Base-by-base conservation (phyloP, 2,329 filamentous ascomycete species). In the Pseudogymnoascus sp. region DNA sequence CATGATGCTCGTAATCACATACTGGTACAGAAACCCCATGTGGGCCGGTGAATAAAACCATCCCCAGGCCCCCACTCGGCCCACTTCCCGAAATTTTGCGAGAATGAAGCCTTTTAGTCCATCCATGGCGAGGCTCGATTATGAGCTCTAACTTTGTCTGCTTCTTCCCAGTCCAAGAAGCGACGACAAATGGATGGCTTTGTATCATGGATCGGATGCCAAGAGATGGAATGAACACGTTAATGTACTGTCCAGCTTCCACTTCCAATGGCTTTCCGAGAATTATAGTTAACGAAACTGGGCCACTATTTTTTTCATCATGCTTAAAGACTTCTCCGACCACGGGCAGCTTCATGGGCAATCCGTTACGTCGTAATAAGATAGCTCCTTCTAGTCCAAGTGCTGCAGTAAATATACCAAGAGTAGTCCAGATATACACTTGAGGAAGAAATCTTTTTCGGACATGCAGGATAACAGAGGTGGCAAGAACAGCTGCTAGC, bases 131-230 rank as follows among this genome's bases (percentile, higher is more conserved):
- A 66, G 64, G 66, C 59, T 23, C 53, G 42, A 62, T 10, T 12
- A 60, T 4, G 59, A 65, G 67, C 37, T 76, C 68, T 23, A 77
- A 53, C 21, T 63, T 62, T 34, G 28, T 62, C 14, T 68, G 53
- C 14, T 38, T 31, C 50, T 66, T 61, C 8, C 66, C 61, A 36
- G 64, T 63, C 69, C 65, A 73, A 59, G 61, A 73, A 36, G 64
- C 68, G 38, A 74, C 68, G 14, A 69, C 69, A 63, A 73, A 74
- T 18, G 66, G 68, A 67, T 74, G 67, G 31, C 64, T 68, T 64
- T 73, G 64, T 36, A 73, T 31, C 28, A 31, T 7, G 28, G 28
- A 31, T 31, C 28, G 28, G 28, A 31, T 31, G 28, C 16, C 16
- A 8, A 68, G 42, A 59, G 50, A 67, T 28, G 64, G 65, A 38